Conservation (phyloP, 2,329 filamentous ascomycete species). For the Aspergillus jensenii region DNA sequence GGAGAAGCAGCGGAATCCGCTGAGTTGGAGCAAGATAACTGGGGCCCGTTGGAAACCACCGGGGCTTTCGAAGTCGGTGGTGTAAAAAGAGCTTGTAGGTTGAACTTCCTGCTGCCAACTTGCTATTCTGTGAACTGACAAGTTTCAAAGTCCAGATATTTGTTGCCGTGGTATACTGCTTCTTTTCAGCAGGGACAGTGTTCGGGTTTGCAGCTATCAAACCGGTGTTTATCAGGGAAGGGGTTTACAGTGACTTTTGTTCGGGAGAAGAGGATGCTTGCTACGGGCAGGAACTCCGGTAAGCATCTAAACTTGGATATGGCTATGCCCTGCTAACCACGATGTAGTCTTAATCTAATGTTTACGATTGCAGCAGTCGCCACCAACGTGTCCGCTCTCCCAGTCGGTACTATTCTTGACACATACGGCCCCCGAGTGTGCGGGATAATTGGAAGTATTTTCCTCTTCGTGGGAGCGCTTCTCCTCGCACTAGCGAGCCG, state of each 20-base stretch:
- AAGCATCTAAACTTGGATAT: conserved; percentile 10
- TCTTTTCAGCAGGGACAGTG: conserved; percentile 75
- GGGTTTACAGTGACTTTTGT: conserved; percentile 68
- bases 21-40: conserved; percentile 17
- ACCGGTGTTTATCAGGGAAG: conserved; percentile 72
- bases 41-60: conserved; percentile 27
- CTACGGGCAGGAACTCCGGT: conserved; percentile 58
- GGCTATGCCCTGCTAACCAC: not conserved
- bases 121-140: conserved; percentile 4
- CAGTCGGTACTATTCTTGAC: conserved; percentile 82
- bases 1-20: conserved; percentile 11
- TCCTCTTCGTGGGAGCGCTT: conserved; percentile 68
- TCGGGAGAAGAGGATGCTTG: conserved; percentile 55
- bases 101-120: not conserved
- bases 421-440: conserved; percentile 75
- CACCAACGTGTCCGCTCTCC: conserved; percentile 83
- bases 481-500: conserved; percentile 68
- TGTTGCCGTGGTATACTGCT: conserved; percentile 68
- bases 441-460: conserved; percentile 68
- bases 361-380: conserved; percentile 86
- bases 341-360: conserved; percentile 74
- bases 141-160: conserved; percentile 62
- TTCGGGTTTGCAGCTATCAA: conserved; percentile 86
- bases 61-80: conserved; percentile 56
- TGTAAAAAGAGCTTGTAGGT: conserved; percentile 53